These are phyloP conservation scores for Seiridium unicorne DNA, from an alignment of 2,329 filamentous ascomycete genomes.

Conservation along the genomic window DNA sequence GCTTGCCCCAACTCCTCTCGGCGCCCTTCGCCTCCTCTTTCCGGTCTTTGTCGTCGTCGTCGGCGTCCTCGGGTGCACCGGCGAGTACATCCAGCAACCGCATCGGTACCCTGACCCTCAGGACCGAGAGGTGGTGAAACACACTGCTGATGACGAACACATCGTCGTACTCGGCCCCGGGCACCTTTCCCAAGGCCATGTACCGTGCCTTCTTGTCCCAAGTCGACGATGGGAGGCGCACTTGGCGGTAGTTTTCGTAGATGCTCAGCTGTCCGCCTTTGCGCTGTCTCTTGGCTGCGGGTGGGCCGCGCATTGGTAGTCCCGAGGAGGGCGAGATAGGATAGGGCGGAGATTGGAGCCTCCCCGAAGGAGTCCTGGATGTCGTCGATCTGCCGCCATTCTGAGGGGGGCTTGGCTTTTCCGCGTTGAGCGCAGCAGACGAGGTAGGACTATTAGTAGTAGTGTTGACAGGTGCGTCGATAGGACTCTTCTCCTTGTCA, in stretches of 20 bases:
- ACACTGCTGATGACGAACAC: conserved; percentile 60
- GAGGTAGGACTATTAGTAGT: background rate
- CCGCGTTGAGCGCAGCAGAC: background rate
- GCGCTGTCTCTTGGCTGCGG: conserved; percentile 45
- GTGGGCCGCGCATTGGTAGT: conserved; percentile 22
- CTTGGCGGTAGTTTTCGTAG: conserved; percentile 64
- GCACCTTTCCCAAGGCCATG: conserved; percentile 51
- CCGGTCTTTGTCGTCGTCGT: conserved; percentile 19
- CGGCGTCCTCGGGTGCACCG: conserved; percentile 34
- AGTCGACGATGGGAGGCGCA: conserved; percentile 53
- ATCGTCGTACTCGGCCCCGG: conserved; percentile 53
- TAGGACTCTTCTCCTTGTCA: conserved; percentile 39
- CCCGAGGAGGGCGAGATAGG: conserved; percentile 9
- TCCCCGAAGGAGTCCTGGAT: background rate
- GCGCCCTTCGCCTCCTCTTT: conserved; percentile 9
- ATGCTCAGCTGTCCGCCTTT: conserved; percentile 48
- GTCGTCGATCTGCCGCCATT: background rate
- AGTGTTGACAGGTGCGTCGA: background rate
- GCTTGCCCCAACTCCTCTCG: conserved; percentile 45
- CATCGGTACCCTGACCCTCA: conserved; percentile 58
- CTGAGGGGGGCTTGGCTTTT: background rate
- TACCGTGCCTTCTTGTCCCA: conserved; percentile 63
- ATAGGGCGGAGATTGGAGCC: conserved; percentile 4
- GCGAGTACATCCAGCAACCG: conserved; percentile 51
- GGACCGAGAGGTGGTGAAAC: conserved; percentile 60